Evolutionary conservation across 78 protist species (phyloP).

Genomic region (Isochrysis galbana): DNA sequence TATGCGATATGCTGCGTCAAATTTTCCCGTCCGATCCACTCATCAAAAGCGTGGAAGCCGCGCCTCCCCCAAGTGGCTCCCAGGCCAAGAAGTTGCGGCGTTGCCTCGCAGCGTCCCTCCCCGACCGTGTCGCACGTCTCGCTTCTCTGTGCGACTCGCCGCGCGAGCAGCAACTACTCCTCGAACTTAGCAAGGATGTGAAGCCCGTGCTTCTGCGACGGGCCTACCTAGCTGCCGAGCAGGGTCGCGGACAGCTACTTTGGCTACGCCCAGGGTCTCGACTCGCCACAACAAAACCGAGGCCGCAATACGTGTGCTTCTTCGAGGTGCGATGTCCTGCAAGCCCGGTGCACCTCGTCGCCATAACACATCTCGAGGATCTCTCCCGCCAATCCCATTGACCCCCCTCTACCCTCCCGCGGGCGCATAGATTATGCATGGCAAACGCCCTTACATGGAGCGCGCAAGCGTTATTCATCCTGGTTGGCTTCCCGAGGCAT

Average conservation of each 20-base stretch:
- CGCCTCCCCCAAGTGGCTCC: background rate
- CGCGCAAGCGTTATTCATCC: background rate
- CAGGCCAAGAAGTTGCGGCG: background rate
- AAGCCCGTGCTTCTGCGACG: background rate
- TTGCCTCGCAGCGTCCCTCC: background rate
- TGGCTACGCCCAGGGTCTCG: background rate
- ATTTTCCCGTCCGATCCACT: background rate
- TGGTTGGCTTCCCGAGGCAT: background rate
- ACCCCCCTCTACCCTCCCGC: too few relatives aligned
- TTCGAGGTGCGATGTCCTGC: too few relatives aligned
- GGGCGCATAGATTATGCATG: background rate
- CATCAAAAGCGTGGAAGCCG: background rate
- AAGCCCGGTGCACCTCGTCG: too few relatives aligned
- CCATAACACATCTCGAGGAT: too few relatives aligned
- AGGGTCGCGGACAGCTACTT: background rate
- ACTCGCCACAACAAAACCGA: background rate
- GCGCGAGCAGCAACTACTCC: background rate
- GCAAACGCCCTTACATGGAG: background rate
- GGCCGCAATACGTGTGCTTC: background rate
- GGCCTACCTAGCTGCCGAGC: background rate
- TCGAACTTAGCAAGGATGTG: background rate
- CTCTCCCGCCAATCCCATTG: too few relatives aligned
- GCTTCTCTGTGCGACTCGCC: background rate
- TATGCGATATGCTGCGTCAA: too few relatives aligned
- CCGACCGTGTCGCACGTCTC: conserved; percentile 16